Evolutionary conservation across 2,329 filamentous ascomycete genomes (phyloP).

Genomic region (Calonectria pseudoreteaudii): DNA sequence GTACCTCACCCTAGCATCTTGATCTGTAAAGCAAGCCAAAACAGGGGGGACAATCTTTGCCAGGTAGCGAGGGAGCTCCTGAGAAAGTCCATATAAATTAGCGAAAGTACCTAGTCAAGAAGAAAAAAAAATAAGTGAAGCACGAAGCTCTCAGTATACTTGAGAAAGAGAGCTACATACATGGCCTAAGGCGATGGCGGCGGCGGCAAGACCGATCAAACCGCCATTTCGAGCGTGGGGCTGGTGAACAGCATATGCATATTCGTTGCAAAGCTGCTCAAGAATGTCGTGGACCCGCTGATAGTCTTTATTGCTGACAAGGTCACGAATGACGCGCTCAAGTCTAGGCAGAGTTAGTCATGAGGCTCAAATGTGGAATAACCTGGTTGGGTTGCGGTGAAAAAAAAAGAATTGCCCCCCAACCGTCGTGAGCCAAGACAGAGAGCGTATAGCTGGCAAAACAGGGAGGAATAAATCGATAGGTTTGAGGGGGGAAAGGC

Average conservation of each 20-base stretch:
- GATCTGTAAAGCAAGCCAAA: conserved; percentile 95
- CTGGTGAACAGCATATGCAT: conserved; percentile 96
- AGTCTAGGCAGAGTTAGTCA: conserved; percentile 66
- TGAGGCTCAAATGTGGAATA: background rate
- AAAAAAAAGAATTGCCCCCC: background rate
- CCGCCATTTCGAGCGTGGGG: conserved; percentile 97
- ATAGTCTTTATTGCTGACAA: conserved; percentile 81
- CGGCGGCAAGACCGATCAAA: conserved; percentile 93
- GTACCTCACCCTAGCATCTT: conserved; percentile 96
- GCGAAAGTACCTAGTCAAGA: background rate
- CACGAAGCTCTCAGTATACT: background rate
- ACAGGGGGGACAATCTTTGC: conserved; percentile 96
- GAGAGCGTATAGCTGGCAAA: conserved; percentile 1
- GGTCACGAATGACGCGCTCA: conserved; percentile 89
- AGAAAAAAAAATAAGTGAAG: background rate
- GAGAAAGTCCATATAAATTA: conserved; percentile 16
- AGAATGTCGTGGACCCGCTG: conserved; percentile 87
- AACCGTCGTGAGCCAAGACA: background rate
- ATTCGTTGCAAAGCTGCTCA: conserved; percentile 96
- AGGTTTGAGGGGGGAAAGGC: background rate
- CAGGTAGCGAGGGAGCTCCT: conserved; percentile 93
- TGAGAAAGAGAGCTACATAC: conserved; percentile 65
- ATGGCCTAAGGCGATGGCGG: conserved; percentile 92
- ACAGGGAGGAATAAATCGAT: background rate
- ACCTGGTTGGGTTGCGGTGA: background rate